These are phyloP conservation scores for Miamiensis avidus DNA, from an alignment of 169 alveolate species.

Conservation along the genomic window DNA sequence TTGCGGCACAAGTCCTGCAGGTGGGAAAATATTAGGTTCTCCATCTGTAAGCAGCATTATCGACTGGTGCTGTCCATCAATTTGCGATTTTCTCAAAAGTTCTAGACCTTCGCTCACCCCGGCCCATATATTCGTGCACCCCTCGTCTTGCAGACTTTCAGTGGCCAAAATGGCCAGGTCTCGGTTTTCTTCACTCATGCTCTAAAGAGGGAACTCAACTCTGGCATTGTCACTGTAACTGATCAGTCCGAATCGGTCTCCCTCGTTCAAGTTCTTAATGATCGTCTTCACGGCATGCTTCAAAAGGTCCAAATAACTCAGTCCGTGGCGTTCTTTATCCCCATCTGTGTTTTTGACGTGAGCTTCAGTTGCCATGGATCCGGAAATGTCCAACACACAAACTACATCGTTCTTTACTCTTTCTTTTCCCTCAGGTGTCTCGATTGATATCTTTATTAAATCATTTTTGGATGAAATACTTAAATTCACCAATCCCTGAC, in stretches of 20 bases:
- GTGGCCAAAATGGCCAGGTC: background rate
- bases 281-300: constrained; percentile 18
- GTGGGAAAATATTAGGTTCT: background rate
- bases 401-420: constrained; percentile 3
- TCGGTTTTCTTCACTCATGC: background rate
- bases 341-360: constrained; percentile 10
- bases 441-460: background rate
- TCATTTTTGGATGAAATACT: background rate
- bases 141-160: background rate
- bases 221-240: background rate
- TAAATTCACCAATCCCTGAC: background rate
- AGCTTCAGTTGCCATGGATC: constrained; percentile 25
- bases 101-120: background rate
- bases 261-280: background rate
- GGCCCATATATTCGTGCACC: background rate
- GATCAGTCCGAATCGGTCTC: constrained; percentile 8
- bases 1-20: background rate
- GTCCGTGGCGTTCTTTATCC: constrained; percentile 2
- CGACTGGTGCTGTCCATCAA: background rate
- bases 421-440: background rate
- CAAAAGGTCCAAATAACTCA: constrained; percentile 3
- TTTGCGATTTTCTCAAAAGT: background rate
- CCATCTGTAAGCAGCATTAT: background rate
- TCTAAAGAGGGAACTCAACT: background rate
- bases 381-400: constrained; percentile 29